phyloP scores from a whole-genome alignment of 352 stramenopile species.

The Phytophthora pini region DNA sequence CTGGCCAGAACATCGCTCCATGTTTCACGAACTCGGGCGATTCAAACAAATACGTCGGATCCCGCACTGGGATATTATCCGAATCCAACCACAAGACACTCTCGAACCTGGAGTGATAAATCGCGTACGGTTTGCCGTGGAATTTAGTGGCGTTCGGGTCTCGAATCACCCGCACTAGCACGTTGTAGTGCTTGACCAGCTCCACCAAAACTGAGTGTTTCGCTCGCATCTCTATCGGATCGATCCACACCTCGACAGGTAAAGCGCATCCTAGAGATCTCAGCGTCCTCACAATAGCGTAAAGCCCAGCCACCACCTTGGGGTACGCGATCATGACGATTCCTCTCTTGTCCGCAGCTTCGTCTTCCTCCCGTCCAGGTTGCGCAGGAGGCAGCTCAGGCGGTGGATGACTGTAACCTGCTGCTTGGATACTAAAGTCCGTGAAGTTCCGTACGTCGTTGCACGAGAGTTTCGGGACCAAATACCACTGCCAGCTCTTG shows the following conservation, averaged over 20 bases:
- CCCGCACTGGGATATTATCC: conserved; percentile 78
- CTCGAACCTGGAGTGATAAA: conserved; percentile 81
- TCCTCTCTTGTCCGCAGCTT: conserved; percentile 38
- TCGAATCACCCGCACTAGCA: conserved; percentile 61
- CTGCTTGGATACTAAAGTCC: conserved; percentile 70
- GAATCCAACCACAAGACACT: conserved; percentile 83
- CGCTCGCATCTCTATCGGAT: conserved; percentile 55
- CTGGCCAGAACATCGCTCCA: conserved; percentile 86
- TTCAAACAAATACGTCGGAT: conserved; percentile 87
- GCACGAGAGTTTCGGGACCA: conserved; percentile 64
- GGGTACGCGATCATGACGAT: conserved; percentile 79
- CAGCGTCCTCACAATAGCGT: conserved; percentile 72
- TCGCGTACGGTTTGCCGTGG: conserved; percentile 78
- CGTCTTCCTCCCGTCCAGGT: conserved; percentile 9
- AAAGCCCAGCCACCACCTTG: conserved; percentile 70
- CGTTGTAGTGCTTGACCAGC: conserved; percentile 58
- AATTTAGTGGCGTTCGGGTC: conserved; percentile 75
- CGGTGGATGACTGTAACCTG: conserved; percentile 45
- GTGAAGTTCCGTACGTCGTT: conserved; percentile 65
- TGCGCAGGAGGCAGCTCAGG: conserved; percentile 25
- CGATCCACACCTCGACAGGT: conserved; percentile 73
- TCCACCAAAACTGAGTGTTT: conserved; percentile 68
- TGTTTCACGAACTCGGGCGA: conserved; percentile 59
- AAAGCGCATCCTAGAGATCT: conserved; percentile 50
- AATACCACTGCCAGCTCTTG: conserved; percentile 68